Evolutionary conservation across 2,329 filamentous ascomycete genomes (phyloP), one percentile per base, ranked within the genome.

Genomic region (Xylaria sp.): DNA sequence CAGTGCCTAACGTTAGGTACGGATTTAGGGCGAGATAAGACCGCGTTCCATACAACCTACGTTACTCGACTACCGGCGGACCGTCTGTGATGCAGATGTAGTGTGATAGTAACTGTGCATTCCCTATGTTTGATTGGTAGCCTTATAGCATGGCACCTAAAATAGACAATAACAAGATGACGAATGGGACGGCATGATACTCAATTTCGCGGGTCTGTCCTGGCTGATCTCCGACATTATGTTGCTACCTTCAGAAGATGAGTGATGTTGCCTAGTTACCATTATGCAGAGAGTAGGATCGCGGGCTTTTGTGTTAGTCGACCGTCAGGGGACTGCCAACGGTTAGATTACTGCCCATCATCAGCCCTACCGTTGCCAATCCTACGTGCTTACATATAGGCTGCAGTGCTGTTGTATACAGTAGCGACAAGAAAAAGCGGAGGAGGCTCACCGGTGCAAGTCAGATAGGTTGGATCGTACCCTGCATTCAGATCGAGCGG

Each of bases 361-460:
- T 57, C 61, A 57, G 57, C 43, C 53, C 46, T 63, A 60, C n/a
- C 11, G 41, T 46, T 41, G 31, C 7, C 9, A 35, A 31, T 33
- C 27, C 21, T 35, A 35, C 29, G 13, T 31, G 3, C 21, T 31
- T 17, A 41, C 23, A 23, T 13, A 27, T 37, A 51, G 17, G 25
- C 31, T 27, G 27, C 8, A 4, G 13, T 25, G n/a, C 21, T 10
- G 37, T 40, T 13, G 4, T 17, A 51, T 46, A 54, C 11, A 25
- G 19, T n/a, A 33, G 46, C 31, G 9, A 44, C 8, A 27, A n/a
- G 19, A 7, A 7, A 25, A 35, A 56, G 52, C 33, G 29, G 55
- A 44, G 48, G 43, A 38, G 44, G 46, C 49, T 61, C 21, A 37
- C 33, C 17, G 17, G 33, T 41, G 27, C 4, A 57, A 53, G 37